A percentile compares a stretch with the other conserved stretches of the same genome.
phyloP scores from a whole-genome alignment of 2,329 filamentous ascomycete species.

The Fusarium tuaranense region DNA sequence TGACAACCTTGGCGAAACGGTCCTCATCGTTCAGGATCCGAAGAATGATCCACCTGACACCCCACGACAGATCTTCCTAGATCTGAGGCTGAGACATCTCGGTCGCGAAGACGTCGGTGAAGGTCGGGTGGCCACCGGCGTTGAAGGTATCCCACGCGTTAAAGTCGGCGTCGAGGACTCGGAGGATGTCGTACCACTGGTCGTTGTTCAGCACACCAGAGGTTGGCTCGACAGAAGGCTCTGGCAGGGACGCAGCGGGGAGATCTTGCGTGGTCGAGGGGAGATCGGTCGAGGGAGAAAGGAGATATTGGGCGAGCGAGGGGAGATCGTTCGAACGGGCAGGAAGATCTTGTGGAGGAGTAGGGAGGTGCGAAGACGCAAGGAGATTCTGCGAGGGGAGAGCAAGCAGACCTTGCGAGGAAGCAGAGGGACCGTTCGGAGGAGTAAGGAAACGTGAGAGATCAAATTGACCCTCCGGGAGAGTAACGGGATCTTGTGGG shows the following conservation, averaged over 20 bases:
- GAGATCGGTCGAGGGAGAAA: background rate
- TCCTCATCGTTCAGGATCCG: slow-evolving; percentile 32
- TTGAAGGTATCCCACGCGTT: background rate
- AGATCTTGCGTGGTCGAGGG: background rate
- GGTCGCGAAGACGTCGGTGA: slow-evolving; percentile 9
- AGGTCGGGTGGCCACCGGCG: background rate
- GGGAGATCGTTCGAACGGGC: background rate
- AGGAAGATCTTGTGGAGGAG: background rate
- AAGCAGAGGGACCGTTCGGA: background rate
- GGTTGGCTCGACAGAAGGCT: background rate
- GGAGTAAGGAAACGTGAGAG: background rate
- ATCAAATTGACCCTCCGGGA: background rate
- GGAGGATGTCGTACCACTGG: background rate
- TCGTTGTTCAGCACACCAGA: background rate
- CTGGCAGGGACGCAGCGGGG: background rate
- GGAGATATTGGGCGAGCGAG: background rate
- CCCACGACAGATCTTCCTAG: slow-evolving; percentile 43
- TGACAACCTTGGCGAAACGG: slow-evolving; percentile 34
- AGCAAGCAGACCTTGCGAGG: background rate
- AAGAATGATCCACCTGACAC: slow-evolving; percentile 44
- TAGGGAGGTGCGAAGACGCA: background rate
- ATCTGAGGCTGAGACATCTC: background rate
- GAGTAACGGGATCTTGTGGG: background rate
- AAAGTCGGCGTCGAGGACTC: background rate
- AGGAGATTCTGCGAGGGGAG: background rate